Base-by-base conservation (phyloP, 768 basidiomycete genomes). In the Kwoniella sp. region DNA sequence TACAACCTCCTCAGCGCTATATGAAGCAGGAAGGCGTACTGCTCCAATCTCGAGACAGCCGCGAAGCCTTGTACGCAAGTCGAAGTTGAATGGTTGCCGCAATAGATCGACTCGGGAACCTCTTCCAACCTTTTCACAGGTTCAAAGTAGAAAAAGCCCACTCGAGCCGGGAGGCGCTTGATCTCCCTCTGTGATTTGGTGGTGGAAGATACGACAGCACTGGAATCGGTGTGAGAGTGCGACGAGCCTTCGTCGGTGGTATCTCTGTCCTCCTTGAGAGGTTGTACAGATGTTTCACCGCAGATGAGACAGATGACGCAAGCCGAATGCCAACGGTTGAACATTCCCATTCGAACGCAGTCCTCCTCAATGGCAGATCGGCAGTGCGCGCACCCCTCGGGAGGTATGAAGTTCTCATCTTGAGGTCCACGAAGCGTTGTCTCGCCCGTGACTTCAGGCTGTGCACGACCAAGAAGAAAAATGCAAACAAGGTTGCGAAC, bases 21-120 rank as follows among this genome's bases (percentile, higher is more conserved):
- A 76, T 97, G 97, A 58, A 99, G 84, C 62, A 99, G 82, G 84
- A 94, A 99, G 1, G 96, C 92, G 80, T 96, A 99, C 78, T 99
- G 96, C 83, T 99, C 96, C 69, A 99, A 82, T 62, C 95, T 85
- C 66, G 94, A 92, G 17, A 96, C 96, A 20, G 91, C 85, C 76
- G 91, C 90, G 82, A 98, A 97, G 12, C 94, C 93, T 25, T 82
- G 76, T 61, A 86, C 84, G 73, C 89, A 91, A 17, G 85, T 86
- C 28, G 82, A 73, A 75, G 88, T 87, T 8, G 85, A 87, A 78
- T 95, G 93, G 15, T 89, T 87, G 4, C 84, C 85, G 80, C 95
- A 98, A 65, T 87, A 86, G 68, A 92, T 87, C 55, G 86, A 82
- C 0, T 55, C 63, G 37, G 73, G 66, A 29, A 61, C 56, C 30